Evolutionary conservation across 768 basidiomycete species (phyloP), one percentile per base, ranked within the genome.

Genomic region (Boletus sp.): DNA sequence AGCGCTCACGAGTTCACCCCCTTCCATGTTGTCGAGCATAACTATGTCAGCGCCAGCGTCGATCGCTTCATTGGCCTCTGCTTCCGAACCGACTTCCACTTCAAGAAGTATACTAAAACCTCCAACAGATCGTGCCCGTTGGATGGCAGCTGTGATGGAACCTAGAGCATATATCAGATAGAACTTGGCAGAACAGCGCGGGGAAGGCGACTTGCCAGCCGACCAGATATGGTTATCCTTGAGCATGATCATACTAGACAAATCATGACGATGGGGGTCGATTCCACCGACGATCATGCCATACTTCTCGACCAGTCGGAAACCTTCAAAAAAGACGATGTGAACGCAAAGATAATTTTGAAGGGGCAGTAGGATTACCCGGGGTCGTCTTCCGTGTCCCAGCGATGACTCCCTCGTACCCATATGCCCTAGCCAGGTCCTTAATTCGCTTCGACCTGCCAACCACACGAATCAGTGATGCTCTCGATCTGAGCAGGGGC

Each of bases 151-250:
- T 0, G 92, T 92, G 59, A 98, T 97, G 9, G 94, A 97, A 29
- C 95, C 94, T 87, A 56, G 19, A 48, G 27, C 4, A 49, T 41
- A 56, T 42, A 59, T 56, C 43, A 55, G 48, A 41, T 45, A 23
- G 9, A n/a, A 14, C n/a, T 34, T 32, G 38, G 50, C 32, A 23
- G 25, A 25, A 53, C 4, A 32, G 27, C 30, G 40, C 21, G 7
- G 11, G 19, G 5, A 44, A 34, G 25, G 38, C 35, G 29, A 59
- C 78, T 56, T 65, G 87, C 94, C 94, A 40, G 87, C 90, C 4
- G 94, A 96, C 95, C 94, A 98, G 67, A 98, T 91, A 68, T 99
- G 97, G 69, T 99, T 99, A 64, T 99, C 97, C 73, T 98, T 98
- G 64, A 99, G 83, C 97, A 99, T 99, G 66, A 99, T 95, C 97